Conservation (phyloP, 2,329 filamentous ascomycete species). For the Phoma sp. region DNA sequence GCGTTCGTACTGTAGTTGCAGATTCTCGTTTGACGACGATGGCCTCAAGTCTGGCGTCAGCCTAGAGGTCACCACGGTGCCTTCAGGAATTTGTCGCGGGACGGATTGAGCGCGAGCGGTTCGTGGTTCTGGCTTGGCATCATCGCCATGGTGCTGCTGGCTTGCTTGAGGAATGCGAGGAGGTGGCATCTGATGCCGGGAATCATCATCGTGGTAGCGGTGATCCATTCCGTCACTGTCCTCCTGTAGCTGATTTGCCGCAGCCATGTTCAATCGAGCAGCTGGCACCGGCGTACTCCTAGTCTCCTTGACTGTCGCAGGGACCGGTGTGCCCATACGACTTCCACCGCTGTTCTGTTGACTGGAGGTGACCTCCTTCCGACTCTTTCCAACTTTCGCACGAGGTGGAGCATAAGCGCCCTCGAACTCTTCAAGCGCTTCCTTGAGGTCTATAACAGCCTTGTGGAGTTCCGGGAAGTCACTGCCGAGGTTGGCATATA, state of each 20-base stretch:
- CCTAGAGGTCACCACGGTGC: not conserved
- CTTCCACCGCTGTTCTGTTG: not conserved
- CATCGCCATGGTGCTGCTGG: not conserved
- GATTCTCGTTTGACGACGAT: not conserved
- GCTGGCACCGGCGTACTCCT: not conserved
- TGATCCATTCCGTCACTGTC: not conserved
- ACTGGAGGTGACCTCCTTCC: not conserved
- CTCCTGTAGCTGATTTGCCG: not conserved
- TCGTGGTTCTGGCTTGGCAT: not conserved
- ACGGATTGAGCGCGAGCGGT: not conserved
- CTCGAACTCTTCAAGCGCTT: slow-evolving; percentile 38
- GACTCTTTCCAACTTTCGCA: slow-evolving; percentile 1
- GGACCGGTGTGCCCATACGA: not conserved
- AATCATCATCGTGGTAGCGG: not conserved
- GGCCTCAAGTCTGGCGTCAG: not conserved
- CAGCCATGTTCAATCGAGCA: not conserved
- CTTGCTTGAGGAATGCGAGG: not conserved
- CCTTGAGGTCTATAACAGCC: slow-evolving; percentile 34
- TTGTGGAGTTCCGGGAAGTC: slow-evolving; percentile 38
- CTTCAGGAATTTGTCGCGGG: not conserved
- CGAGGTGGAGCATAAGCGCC: slow-evolving; percentile 8
- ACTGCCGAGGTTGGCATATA: slow-evolving; percentile 36
- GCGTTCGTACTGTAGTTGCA: not conserved
- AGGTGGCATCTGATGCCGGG: not conserved
- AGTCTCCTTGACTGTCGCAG: not conserved